Evolutionary conservation across 1,139 yeast species (phyloP).

Genomic region (Blastobotrys malaysiensis): DNA sequence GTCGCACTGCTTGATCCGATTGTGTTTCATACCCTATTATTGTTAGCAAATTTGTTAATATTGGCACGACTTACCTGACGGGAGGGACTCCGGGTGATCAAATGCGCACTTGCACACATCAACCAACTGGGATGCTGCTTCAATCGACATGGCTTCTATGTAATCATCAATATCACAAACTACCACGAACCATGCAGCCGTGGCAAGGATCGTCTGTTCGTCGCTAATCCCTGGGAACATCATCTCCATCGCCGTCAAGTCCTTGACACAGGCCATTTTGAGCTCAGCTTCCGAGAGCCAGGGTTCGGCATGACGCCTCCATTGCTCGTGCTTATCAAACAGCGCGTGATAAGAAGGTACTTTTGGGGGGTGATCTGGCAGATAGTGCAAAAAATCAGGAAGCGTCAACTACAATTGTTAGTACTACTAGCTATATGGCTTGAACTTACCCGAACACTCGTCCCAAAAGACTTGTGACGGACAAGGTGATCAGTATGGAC

Average conservation of each 20-base stretch:
- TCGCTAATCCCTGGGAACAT: background rate
- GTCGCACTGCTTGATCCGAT: background rate
- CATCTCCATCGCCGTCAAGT: background rate
- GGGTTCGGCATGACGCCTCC: background rate
- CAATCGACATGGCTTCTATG: background rate
- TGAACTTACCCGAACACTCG: background rate
- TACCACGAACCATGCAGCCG: background rate
- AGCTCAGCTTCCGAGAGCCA: background rate
- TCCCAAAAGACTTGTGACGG: background rate
- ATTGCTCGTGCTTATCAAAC: background rate
- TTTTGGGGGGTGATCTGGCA: background rate
- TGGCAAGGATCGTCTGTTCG: background rate
- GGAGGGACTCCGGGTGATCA: background rate
- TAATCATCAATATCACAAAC: background rate
- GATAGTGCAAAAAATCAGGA: background rate
- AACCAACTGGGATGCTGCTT: background rate
- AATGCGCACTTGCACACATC: background rate
- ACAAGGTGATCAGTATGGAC: background rate
- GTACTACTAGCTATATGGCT: background rate
- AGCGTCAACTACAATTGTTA: background rate
- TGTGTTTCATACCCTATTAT: background rate
- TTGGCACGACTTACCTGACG: too few relatives aligned
- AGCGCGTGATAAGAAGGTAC: background rate
- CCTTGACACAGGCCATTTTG: background rate
- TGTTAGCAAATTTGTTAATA: too few relatives aligned